phyloP scores from a whole-genome alignment of 2,329 filamentous ascomycete genomes.

The Zopfia rhizophila region DNA sequence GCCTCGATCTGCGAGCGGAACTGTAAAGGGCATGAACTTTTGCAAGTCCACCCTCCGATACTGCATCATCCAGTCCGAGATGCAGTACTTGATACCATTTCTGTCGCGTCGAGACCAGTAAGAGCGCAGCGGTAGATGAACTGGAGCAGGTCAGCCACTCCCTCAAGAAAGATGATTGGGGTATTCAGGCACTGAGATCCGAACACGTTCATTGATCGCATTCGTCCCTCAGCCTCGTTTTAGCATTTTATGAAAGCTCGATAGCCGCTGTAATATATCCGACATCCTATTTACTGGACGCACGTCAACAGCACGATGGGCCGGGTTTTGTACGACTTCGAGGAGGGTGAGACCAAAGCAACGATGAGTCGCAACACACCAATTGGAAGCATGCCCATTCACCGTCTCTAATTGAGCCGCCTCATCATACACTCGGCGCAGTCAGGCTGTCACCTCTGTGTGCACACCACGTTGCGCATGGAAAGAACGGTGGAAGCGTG shows the following conservation, averaged over 20 bases:
- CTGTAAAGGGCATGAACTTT: slow-evolving; percentile 14
- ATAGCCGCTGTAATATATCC: slow-evolving; percentile 41
- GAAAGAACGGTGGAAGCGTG: slow-evolving; percentile 25
- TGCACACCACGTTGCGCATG: slow-evolving; percentile 40
- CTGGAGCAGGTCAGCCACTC: slow-evolving; percentile 16
- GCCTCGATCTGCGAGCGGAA: slow-evolving; percentile 9
- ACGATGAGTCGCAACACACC: slow-evolving; percentile 4
- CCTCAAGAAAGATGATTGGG: slow-evolving; percentile 26
- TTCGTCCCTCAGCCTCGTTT: slow-evolving; percentile 32
- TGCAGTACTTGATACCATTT: slow-evolving; percentile 13
- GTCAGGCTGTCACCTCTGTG: slow-evolving; percentile 13
- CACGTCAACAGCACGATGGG: slow-evolving; percentile 35
- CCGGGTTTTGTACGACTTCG: slow-evolving; percentile 20
- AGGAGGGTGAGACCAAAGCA: slow-evolving; percentile 8
- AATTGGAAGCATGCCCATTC: not conserved
- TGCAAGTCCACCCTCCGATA: slow-evolving; percentile 5
- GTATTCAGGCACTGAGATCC: slow-evolving; percentile 27
- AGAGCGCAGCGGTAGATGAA: slow-evolving; percentile 5
- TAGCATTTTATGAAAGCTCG: slow-evolving; percentile 30
- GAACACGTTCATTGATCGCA: slow-evolving; percentile 44
- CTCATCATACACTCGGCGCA: not conserved
- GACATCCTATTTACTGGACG: slow-evolving; percentile 31
- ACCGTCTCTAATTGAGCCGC: not conserved
- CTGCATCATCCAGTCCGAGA: slow-evolving; percentile 11
- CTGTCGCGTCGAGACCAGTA: slow-evolving; percentile 5